A percentile compares a stretch with the other conserved stretches of the same genome.
These are phyloP conservation scores for Psidium guajava DNA, from an alignment of 345 rosid genomes.

Conservation along the genomic window DNA sequence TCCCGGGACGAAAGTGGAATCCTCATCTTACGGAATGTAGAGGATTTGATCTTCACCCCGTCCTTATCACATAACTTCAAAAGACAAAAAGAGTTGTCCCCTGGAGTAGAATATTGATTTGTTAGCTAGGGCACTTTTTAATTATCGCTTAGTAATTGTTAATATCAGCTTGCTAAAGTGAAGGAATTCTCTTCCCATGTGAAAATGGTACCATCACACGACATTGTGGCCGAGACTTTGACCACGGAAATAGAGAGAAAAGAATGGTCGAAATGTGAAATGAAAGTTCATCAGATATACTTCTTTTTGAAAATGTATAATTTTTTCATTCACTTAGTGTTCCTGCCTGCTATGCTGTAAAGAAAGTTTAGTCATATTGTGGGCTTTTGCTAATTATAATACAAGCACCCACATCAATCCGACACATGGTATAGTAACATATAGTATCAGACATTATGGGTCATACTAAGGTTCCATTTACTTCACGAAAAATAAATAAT, in stretches of 20 bases:
- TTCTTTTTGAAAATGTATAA: neutral
- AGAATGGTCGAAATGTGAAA: too few relatives aligned
- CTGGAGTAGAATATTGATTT: neutral
- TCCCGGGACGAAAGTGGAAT: neutral
- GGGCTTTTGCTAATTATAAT: neutral
- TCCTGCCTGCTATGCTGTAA: neutral
- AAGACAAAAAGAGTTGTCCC: neutral
- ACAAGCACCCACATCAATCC: neutral
- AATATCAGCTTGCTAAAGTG: neutral
- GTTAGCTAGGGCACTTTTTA: neutral
- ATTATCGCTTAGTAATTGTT: neutral
- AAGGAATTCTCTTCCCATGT: neutral
- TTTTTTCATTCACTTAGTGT: neutral
- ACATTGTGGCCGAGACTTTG: neutral
- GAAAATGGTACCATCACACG: neutral
- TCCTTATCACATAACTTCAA: neutral
- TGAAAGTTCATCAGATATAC: too few relatives aligned
- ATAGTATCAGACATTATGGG: neutral
- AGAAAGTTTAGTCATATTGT: neutral
- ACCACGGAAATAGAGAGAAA: too few relatives aligned
- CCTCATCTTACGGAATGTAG: neutral
- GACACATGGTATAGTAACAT: neutral
- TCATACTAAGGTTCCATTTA: neutral
- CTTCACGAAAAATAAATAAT: too few relatives aligned
- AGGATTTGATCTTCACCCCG: neutral